Evolutionary conservation across 2,329 filamentous ascomycete genomes (phyloP).

Genomic region (Alternaria gaisen): DNA sequence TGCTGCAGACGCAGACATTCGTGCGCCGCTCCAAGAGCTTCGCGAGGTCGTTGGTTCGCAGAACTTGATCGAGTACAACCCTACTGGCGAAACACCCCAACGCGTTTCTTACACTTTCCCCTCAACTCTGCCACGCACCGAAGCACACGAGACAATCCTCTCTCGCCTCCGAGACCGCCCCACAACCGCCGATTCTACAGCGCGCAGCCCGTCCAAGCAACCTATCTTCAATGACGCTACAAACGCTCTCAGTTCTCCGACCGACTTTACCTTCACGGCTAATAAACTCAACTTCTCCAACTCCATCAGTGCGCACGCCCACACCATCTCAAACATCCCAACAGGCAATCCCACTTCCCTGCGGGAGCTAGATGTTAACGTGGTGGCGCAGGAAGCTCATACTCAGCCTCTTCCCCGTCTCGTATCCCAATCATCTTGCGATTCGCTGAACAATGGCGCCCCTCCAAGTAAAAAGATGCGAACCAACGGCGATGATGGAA

Average conservation of each 20-base stretch:
- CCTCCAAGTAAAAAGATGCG: slow-evolving; percentile 59
- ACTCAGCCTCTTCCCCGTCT: slow-evolving; percentile 43
- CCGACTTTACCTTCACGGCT: slow-evolving; percentile 36
- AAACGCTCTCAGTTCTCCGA: slow-evolving; percentile 48
- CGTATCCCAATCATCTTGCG: slow-evolving; percentile 40
- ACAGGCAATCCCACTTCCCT: slow-evolving; percentile 41
- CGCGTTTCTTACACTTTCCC: slow-evolving; percentile 85
- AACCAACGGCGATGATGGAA: slow-evolving; percentile 37
- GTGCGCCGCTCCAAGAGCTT: slow-evolving; percentile 75
- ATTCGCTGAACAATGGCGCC: slow-evolving; percentile 34
- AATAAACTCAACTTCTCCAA: slow-evolving; percentile 36
- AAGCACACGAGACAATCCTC: slow-evolving; percentile 66
- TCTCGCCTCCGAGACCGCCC: slow-evolving; percentile 56
- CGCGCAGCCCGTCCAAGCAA: slow-evolving; percentile 58
- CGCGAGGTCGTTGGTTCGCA: slow-evolving; percentile 72
- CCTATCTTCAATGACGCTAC: slow-evolving; percentile 62
- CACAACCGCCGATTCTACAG: slow-evolving; percentile 36
- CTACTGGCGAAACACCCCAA: slow-evolving; percentile 86
- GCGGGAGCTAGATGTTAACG: slow-evolving; percentile 60
- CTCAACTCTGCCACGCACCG: slow-evolving; percentile 78
- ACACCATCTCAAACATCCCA: slow-evolving; percentile 34
- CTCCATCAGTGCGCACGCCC: slow-evolving; percentile 38
- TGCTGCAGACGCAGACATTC: slow-evolving; percentile 62
- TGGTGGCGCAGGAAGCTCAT: slow-evolving; percentile 47
- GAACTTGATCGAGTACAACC: slow-evolving; percentile 78